Base-by-base conservation (phyloP, 1,139 yeast species). In the Hansenula sp. region DNA sequence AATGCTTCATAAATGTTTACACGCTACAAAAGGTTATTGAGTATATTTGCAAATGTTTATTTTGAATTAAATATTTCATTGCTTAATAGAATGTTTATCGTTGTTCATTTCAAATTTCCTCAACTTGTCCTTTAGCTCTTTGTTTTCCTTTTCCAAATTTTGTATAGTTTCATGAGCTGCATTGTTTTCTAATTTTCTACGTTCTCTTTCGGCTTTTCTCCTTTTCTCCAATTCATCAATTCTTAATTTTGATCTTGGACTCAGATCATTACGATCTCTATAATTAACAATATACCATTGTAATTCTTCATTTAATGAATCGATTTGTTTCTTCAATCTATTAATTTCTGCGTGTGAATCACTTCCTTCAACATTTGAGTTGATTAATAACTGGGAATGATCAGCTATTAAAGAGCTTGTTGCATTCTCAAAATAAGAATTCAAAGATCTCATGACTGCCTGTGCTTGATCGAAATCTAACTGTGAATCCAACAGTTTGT, bases 121-220 rank as follows among this genome's bases (percentile, higher is more conserved):
- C 31, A 67, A 38, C 41, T 59, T 60, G 33, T 63, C 67, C 38
- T 71, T 63, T 29, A 79, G 57, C 25, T 66, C 55, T 10, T 65
- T 59, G 52, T 80, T 80, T 52, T 84, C 90, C 31, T 57, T 51
- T 49, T 82, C 89, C 34, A 84, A 59, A 46, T 77, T 81, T 31
- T 61, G 60, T 12, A 83, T 68, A 38, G 84, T 63, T 39, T 67
- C 63, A 41, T 71, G 70, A 2, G 85, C 77, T 43, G 82, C 81
- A 39, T 72, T 71, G 47, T 73, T 63, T 56, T 84, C 89, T 46
- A 79, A 68, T 19, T 76, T 76, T 33, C 91, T 64, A 18, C 85
- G 77, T 59, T 84, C 94, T 50, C 90, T 67, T 53, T 85, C 91
- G 2, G 81, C 71, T 54, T 81, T 79, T 84, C 88, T 81, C 52